A percentile compares a stretch with the other conserved stretches of the same genome.
phyloP scores from a whole-genome alignment of 129 eudicot genomes.

The Lactuca saligna region DNA sequence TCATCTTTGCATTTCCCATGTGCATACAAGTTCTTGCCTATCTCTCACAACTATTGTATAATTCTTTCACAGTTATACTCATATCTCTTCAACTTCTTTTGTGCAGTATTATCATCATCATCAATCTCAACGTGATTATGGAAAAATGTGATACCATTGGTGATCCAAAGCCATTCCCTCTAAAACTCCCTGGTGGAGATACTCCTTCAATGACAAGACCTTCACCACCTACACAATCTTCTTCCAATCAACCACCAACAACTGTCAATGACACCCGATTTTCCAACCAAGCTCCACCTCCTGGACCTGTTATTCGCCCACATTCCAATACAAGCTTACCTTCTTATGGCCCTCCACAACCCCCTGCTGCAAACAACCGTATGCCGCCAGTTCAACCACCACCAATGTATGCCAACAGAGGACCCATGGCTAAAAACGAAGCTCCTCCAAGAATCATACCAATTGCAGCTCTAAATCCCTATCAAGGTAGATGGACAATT shows the following conservation, averaged over 20 bases:
- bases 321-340: slow-evolving; percentile 29
- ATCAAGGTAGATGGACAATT: slow-evolving; percentile 87
- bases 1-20: too few species aligned
- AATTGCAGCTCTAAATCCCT: slow-evolving; percentile 84
- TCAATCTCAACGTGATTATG: slow-evolving; percentile 44
- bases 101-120: slow-evolving; percentile 72
- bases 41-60: too few species aligned
- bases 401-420: slow-evolving; percentile 67
- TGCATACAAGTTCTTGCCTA: too few species aligned
- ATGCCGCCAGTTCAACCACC: slow-evolving; percentile 54
- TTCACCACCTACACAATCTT: slow-evolving; percentile 40
- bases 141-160: slow-evolving; percentile 68
- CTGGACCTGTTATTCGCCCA: slow-evolving; percentile 36
- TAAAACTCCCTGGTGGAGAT: slow-evolving; percentile 18
- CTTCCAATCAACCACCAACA: slow-evolving; percentile 39
- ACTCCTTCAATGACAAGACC: slow-evolving; percentile 36
- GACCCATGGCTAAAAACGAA: slow-evolving; percentile 73
- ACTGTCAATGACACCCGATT: slow-evolving; percentile 25
- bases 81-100: slow-evolving; percentile 6
- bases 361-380: slow-evolving; percentile 34
- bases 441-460: slow-evolving; percentile 80
- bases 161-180: slow-evolving; percentile 51
- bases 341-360: slow-evolving; percentile 48
- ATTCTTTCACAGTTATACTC: too few species aligned
- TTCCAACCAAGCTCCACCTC: slow-evolving; percentile 20